A percentile compares a stretch with the other conserved stretches of the same genome.
Evolutionary conservation across 1,284 basidiomycete genomes (phyloP).

Genomic region (Coriolopsis trogii): DNA sequence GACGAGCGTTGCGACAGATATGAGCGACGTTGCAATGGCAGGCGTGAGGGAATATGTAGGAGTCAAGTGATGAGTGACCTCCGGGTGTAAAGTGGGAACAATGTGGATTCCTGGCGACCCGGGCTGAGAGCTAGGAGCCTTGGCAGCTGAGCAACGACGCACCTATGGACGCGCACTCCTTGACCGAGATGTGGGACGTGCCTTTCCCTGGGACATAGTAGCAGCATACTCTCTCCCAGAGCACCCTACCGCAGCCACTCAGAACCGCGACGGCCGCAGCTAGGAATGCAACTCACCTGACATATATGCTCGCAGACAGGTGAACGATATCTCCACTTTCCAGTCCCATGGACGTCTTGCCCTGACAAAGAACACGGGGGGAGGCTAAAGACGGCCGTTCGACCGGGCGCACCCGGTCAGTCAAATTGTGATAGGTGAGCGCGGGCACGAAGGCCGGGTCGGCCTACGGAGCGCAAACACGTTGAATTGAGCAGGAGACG

Average conservation of each 20-base stretch:
- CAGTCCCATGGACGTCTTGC: conserved; percentile 18
- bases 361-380: conserved; percentile 17
- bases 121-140: background rate
- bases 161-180: conserved; percentile 61
- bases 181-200: conserved; percentile 33
- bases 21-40: conserved; percentile 54
- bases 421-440: conserved; percentile 14
- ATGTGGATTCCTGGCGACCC: conserved; percentile 53
- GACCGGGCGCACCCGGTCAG: conserved; percentile 7
- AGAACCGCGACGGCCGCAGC: background rate
- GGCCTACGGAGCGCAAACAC: conserved; percentile 4
- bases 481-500: background rate
- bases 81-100: conserved; percentile 43
- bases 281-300: conserved; percentile 43
- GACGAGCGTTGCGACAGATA: conserved; percentile 57
- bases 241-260: conserved; percentile 38
- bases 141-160: background rate
- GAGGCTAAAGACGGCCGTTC: conserved; percentile 13
- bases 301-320: conserved; percentile 44
- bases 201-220: conserved; percentile 43
- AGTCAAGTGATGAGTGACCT: conserved; percentile 65
- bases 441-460: conserved; percentile 22
- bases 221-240: conserved; percentile 57
- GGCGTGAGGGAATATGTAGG: conserved; percentile 51
- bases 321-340: conserved; percentile 48